These are phyloP conservation scores for Gymnopus androsaceus DNA, from an alignment of 1,284 basidiomycete species.

Conservation along the genomic window DNA sequence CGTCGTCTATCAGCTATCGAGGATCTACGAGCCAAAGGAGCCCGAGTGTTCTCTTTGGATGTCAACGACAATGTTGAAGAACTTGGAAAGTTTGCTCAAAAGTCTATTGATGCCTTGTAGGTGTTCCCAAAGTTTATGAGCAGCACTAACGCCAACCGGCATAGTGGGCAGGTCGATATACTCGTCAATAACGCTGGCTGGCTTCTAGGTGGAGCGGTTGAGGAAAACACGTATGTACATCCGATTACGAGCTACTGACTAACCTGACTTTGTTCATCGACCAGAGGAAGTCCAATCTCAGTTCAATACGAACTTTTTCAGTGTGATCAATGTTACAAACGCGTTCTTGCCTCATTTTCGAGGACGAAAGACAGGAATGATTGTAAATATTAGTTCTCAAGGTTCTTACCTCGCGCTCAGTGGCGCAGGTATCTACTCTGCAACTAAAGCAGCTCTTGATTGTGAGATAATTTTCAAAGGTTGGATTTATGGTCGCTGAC, in stretches of 20 bases:
- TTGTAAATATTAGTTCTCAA: slow-evolving; percentile 24
- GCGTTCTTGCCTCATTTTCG: slow-evolving; percentile 24
- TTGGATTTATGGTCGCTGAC: too few relatives aligned
- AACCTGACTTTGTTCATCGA: background rate
- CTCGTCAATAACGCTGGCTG: slow-evolving; percentile 26
- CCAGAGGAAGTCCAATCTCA: slow-evolving; percentile 13
- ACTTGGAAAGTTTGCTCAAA: slow-evolving; percentile 17
- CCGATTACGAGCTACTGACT: background rate
- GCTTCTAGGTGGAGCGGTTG: slow-evolving; percentile 21
- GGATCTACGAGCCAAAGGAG: slow-evolving; percentile 14
- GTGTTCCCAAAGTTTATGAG: background rate
- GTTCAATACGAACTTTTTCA: slow-evolving; percentile 26
- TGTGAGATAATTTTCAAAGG: slow-evolving; percentile 2
- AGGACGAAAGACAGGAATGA: slow-evolving; percentile 18
- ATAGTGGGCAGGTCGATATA: slow-evolving; percentile 22
- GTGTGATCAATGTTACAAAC: slow-evolving; percentile 22
- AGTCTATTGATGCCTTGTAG: slow-evolving; percentile 19
- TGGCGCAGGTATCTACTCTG: slow-evolving; percentile 22
- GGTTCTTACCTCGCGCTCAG: slow-evolving; percentile 15
- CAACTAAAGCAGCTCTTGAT: slow-evolving; percentile 25
- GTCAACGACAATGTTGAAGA: slow-evolving; percentile 5
- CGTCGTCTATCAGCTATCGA: slow-evolving; percentile 9
- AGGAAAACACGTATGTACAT: slow-evolving; percentile 16
- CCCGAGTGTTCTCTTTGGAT: slow-evolving; percentile 7
- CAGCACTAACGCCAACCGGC: background rate